Percentiles rank a stretch among this genome's conserved stretches.
phyloP scores from a whole-genome alignment of 192 early-diverging fungal species.

The Coemansia sp. region DNA sequence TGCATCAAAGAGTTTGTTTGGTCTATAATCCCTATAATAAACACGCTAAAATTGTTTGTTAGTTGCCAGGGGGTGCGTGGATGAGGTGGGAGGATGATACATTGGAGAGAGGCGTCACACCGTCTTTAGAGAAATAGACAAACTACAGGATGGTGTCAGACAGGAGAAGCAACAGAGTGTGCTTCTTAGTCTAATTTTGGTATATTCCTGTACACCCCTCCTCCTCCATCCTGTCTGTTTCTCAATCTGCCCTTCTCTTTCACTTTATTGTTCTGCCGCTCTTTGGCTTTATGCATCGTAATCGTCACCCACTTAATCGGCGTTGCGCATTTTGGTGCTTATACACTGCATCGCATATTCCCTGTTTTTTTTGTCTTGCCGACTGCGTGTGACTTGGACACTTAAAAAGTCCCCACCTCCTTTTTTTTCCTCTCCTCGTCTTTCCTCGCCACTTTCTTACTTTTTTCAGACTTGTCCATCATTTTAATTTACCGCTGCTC shows the following conservation, averaged over 20 bases:
- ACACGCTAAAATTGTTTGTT: too few species aligned
- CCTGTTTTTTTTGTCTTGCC: constrained; percentile 14
- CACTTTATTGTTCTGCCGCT: constrained; percentile 11
- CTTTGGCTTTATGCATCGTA: constrained; percentile 9
- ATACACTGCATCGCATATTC: background rate
- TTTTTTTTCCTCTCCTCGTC: constrained; percentile 5
- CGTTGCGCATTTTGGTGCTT: background rate
- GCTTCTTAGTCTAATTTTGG: background rate
- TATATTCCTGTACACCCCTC: background rate
- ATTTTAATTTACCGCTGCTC: constrained; percentile 1
- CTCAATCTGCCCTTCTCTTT: background rate
- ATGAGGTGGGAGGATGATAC: too few species aligned
- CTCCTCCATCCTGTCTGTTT: background rate
- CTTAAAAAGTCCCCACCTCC: background rate
- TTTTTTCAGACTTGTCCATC: constrained; percentile 1
- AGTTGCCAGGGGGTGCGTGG: too few species aligned
- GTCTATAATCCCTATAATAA: too few species aligned
- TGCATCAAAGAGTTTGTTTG: too few species aligned
- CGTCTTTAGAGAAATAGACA: too few species aligned
- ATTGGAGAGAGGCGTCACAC: too few species aligned
- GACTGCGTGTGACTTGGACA: background rate
- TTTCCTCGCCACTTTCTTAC: constrained; percentile 3
- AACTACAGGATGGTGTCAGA: background rate
- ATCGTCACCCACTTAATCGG: too few species aligned
- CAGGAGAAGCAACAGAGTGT: background rate